Conservation (phyloP, 1,284 basidiomycete species). For the Boletus sp. region DNA sequence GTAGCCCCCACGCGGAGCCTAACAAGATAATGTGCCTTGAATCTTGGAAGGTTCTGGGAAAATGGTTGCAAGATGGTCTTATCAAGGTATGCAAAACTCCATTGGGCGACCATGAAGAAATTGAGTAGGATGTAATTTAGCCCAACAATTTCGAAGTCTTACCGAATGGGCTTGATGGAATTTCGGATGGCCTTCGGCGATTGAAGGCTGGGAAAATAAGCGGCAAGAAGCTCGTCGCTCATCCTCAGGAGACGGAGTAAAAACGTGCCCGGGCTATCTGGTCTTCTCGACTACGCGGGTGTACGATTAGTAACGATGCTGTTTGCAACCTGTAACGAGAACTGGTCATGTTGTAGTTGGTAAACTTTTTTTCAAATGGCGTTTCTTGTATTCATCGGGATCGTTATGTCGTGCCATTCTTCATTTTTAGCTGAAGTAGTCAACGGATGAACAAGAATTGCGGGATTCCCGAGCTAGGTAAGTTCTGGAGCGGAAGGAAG, state of each 20-base stretch:
- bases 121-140: constrained; percentile 18
- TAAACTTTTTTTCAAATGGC: background rate
- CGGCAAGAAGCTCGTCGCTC: constrained; percentile 47
- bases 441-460: background rate
- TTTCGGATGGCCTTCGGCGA: constrained; percentile 40
- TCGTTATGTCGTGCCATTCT: background rate
- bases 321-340: constrained; percentile 6
- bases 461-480: background rate
- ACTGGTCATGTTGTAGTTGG: background rate
- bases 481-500: background rate
- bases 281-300: constrained; percentile 3
- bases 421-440: background rate
- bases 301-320: constrained; percentile 16
- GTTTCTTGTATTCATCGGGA: constrained; percentile 3
- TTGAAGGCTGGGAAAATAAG: constrained; percentile 42
- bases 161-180: constrained; percentile 43
- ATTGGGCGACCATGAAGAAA: background rate
- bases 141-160: constrained; percentile 43
- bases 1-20: constrained; percentile 20
- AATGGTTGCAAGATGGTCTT: constrained; percentile 34
- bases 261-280: background rate
- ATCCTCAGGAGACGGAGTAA: constrained; percentile 42
- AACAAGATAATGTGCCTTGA: constrained; percentile 26
- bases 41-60: constrained; percentile 29
- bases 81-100: constrained; percentile 32